Evolutionary conservation across 1,284 basidiomycete genomes (phyloP).

Genomic region (Xanthoconium separans): DNA sequence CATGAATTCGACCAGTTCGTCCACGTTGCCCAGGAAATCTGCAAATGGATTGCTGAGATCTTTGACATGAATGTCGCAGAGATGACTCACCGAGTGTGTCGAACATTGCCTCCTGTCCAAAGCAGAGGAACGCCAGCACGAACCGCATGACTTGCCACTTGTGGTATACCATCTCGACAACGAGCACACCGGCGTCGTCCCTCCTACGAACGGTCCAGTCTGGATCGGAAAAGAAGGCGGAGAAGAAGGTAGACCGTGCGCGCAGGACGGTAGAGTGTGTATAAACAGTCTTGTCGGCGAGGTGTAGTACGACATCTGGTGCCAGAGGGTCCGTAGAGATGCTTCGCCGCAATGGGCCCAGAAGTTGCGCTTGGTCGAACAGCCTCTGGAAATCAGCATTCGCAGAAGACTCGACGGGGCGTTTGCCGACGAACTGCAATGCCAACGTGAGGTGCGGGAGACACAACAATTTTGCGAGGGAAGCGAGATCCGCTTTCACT

Average conservation of each 20-base stretch:
- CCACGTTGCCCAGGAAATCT: constrained; percentile 68
- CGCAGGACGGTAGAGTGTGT: constrained; percentile 79
- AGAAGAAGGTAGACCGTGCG: constrained; percentile 84
- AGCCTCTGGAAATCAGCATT: constrained; percentile 48
- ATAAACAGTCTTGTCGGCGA: constrained; percentile 69
- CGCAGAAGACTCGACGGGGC: constrained; percentile 46
- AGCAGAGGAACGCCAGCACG: constrained; percentile 80
- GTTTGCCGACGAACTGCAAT: constrained; percentile 55
- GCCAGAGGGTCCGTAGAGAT: constrained; percentile 30
- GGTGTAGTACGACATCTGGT: constrained; percentile 74
- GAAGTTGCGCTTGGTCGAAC: constrained; percentile 37
- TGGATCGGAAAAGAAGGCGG: constrained; percentile 80
- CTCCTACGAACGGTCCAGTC: constrained; percentile 78
- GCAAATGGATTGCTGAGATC: constrained; percentile 1
- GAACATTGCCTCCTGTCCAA: constrained; percentile 80
- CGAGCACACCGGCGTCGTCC: constrained; percentile 54
- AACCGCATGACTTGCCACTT: constrained; percentile 75
- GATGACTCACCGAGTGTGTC: constrained; percentile 59
- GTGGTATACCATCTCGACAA: constrained; percentile 74
- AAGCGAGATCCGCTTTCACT: constrained; percentile 63
- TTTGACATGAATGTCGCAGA: not conserved
- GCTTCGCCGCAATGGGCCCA: constrained; percentile 8
- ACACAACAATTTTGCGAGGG: constrained; percentile 52
- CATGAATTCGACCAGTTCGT: constrained; percentile 84
- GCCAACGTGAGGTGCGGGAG: constrained; percentile 54